Evolutionary conservation across 768 basidiomycete species (phyloP).

Genomic region (Hebeloma cylindrosporum): DNA sequence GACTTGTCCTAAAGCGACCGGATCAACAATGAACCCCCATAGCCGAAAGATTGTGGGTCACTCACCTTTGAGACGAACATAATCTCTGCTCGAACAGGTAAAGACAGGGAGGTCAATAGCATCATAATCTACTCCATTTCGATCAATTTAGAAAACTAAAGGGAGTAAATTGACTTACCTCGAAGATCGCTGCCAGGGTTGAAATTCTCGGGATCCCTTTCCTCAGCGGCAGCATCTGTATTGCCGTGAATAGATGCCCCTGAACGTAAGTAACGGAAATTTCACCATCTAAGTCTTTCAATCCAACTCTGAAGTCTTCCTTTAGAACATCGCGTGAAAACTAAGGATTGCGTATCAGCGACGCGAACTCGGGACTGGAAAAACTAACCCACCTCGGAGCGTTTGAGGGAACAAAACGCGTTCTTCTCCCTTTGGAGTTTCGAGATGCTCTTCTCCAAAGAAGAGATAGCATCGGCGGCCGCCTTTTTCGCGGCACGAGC

Average conservation of each 20-base stretch:
- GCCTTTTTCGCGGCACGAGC: slow-evolving; percentile 38
- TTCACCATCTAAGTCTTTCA: slow-evolving; percentile 60
- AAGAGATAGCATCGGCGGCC: slow-evolving; percentile 31
- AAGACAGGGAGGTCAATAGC: slow-evolving; percentile 63
- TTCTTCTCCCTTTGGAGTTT: slow-evolving; percentile 59
- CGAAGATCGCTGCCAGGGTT: slow-evolving; percentile 51
- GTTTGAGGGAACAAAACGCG: slow-evolving; percentile 57
- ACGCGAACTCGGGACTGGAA: background rate
- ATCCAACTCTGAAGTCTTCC: slow-evolving; percentile 56
- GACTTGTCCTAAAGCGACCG: slow-evolving; percentile 44
- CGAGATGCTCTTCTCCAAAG: slow-evolving; percentile 41
- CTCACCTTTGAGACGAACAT: slow-evolving; percentile 53
- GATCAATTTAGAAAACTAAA: background rate
- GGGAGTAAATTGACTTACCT: slow-evolving; percentile 31
- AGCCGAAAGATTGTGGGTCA: background rate
- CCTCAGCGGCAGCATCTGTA: slow-evolving; percentile 55
- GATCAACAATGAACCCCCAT: background rate
- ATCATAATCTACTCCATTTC: slow-evolving; percentile 46
- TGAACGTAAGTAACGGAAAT: background rate
- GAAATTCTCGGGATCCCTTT: slow-evolving; percentile 56
- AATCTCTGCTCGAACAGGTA: slow-evolving; percentile 60
- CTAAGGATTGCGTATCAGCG: slow-evolving; percentile 28
- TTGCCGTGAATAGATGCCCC: background rate
- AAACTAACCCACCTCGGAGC: slow-evolving; percentile 45
- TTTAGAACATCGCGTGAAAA: slow-evolving; percentile 57